Percentiles rank a stretch among this genome's conserved stretches.
phyloP scores from a whole-genome alignment of 2,329 filamentous ascomycete genomes.

The Ceratocystis cacaofunesta region DNA sequence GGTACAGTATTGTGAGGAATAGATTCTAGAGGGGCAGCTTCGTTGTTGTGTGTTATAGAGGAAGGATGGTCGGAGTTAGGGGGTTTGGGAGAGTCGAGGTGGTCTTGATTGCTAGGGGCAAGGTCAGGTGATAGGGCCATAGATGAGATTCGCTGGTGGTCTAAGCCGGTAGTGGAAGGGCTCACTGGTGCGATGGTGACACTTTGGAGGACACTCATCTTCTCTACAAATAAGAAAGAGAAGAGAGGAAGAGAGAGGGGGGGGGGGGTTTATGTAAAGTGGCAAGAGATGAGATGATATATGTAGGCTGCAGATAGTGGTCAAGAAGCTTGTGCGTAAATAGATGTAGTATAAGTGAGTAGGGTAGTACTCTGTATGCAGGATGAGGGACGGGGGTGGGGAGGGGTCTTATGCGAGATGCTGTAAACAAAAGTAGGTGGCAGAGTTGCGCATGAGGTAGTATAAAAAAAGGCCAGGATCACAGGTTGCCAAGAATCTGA shows the following conservation, averaged over 20 bases:
- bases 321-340: neutral
- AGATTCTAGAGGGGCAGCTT: neutral
- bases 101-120: constrained; percentile 24
- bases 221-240: neutral
- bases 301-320: neutral
- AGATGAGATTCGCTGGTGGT: constrained; percentile 3
- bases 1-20: neutral
- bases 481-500: neutral
- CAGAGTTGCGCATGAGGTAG: constrained; percentile 3
- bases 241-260: neutral
- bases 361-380: neutral
- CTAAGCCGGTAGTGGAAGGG: neutral
- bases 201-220: constrained; percentile 6
- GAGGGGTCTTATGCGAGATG: neutral
- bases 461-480: neutral
- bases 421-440: constrained; percentile 1
- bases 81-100: constrained; percentile 36
- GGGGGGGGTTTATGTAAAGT: neutral
- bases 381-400: neutral
- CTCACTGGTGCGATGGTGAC: neutral
- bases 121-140: neutral
- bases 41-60: neutral
- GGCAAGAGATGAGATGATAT: neutral
- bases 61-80: constrained; percentile 27
- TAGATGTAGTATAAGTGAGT: neutral